Base-by-base conservation (phyloP, 192 early-diverging fungal genomes). In the Pecoramyces ruminantium region DNA sequence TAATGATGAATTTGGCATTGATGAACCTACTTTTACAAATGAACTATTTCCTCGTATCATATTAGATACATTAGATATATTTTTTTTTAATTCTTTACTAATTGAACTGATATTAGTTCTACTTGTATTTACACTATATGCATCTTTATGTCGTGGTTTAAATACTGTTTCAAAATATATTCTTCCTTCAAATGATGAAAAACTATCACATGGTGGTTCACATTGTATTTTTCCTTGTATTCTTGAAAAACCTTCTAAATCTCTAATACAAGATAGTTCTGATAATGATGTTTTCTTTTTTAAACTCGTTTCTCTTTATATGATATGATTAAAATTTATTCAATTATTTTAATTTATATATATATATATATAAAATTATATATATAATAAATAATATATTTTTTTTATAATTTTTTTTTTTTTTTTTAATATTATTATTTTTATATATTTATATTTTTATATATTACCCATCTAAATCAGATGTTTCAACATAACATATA, bases 401-500 rank as follows among this genome's bases (percentile, higher is more conserved):
- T 14, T 81, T 86, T 40, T 87, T 88, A 6, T 34, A 6, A 78
- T 93, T 84, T 25, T 91, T 91, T 82, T 94, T 92, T 80, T 90
- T 86, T 83, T 79, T 29, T 29, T 29, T 27, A 13, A 29, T n/a
- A n/a, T n/a, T n/a, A n/a, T n/a, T n/a, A n/a, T n/a, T n/a, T n/a
- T n/a, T n/a, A n/a, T n/a, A n/a, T n/a, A n/a, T n/a, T n/a, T n/a
- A n/a, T n/a, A n/a, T n/a, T n/a, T n/a, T n/a, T n/a, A n/a, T n/a
- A n/a, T n/a, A n/a, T 1, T 38, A 81, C 84, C 89, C 90, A 79
- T 91, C 90, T 38, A 91, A 81, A 79, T 91, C 88, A 0, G 88
- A 85, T 25, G 90, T 91, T 81, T 91, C 90, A 30, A 91, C 83
- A 78, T 88, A 91, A 80, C 86, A 87, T 13, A 87, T 87, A 25